Evolutionary conservation across 164 flowering plant genomes (phyloP), one percentile per base, ranked within the genome.

Genomic region (Umbellularia californica): DNA sequence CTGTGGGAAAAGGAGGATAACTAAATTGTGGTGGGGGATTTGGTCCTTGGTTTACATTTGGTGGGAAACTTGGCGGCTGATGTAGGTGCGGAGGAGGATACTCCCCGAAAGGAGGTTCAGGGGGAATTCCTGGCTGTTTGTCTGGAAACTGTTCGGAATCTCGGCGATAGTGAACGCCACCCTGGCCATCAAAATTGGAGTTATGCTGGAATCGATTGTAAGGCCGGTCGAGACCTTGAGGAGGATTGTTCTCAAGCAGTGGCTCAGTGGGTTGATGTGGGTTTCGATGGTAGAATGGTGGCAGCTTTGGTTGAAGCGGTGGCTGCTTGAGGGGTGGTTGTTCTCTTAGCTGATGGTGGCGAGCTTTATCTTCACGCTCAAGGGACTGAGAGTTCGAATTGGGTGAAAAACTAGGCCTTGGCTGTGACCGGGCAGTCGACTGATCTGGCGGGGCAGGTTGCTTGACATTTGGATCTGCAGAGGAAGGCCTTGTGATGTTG

Each of bases 31-130:
- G 87, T 33, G 86, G 87, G 63, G 82, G 86, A 23, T 78, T 70
- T 75, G 84, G 25, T 60, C 73, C 77, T 33, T 81, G 82, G 72
- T 82, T 91, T 62, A 85, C 69, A 76, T 80, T 84, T 70, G 85
- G 73, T 10, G 95, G 93, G 79, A 82, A 86, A 81, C 79, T 85
- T 2, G 88, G 88, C 28, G 88, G 93, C 65, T 80, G 90, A 22
- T 78, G 84, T 20, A 84, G 23, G 50, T 82, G 85, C 77, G 82
- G 5, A 24, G 85, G 81, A 60, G 87, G 84, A 79, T 85, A 87
- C 28, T 88, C 89, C 3, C 80, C 70, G 58, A 80, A 76, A 52
- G 85, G 83, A 55, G 78, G 25, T 60, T 87, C 92, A 3, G 85
- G 72, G 70, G 72, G 50, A 41, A 77, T 33, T 58, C 86, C 86